Evolutionary conservation across 2,329 filamentous ascomycete species (phyloP), one percentile per base, ranked within the genome.

Genomic region (Ophiosphaerella korrae): DNA sequence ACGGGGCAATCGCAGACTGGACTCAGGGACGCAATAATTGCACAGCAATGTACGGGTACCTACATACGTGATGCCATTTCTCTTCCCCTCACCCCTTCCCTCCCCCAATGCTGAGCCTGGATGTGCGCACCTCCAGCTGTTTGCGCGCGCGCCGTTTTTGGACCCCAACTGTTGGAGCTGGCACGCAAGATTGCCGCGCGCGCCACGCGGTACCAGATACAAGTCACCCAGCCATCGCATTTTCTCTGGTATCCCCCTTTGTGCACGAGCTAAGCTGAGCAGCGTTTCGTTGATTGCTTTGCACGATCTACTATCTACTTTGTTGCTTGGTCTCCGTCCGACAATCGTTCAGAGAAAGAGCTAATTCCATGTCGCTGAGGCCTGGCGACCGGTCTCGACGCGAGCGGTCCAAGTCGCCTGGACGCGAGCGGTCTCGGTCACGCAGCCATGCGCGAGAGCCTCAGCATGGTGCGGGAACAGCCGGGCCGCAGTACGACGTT

Each of bases 321-420:
- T 21, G n/a, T 21, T 21, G 18, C 18, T 21, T 31, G 7, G 21
- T 45, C 24, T 12, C 31, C 31, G n/a, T 12, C 34, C 9, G 40
- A 11, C 35, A 42, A 21, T 38, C 18, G 18, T 21, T 4, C 5
- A 21, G 18, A 42, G 18, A 24, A 38, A 29, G n/a, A 33, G 34
- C 35, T 29, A 40, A 35, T 36, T 42, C 57, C 41, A 75, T 75
- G 74, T 76, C 69, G 38, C 67, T 79, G 42, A 72, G 74, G 41
- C 68, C 73, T 5, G 75, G 77, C 62, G 72, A 77, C 55, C 57
- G 72, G 39, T 70, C 71, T 33, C 60, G 72, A 42, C 74, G 77
- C 7, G 72, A 71, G 43, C 70, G 76, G 34, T 77, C 74, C 42
- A 77, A 77, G 54, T 79, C 76, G 35, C 72, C 70, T 24, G 71